These are phyloP conservation scores for Rhodotorula sp. DNA, from an alignment of 1,284 basidiomycete species.

Conservation along the genomic window DNA sequence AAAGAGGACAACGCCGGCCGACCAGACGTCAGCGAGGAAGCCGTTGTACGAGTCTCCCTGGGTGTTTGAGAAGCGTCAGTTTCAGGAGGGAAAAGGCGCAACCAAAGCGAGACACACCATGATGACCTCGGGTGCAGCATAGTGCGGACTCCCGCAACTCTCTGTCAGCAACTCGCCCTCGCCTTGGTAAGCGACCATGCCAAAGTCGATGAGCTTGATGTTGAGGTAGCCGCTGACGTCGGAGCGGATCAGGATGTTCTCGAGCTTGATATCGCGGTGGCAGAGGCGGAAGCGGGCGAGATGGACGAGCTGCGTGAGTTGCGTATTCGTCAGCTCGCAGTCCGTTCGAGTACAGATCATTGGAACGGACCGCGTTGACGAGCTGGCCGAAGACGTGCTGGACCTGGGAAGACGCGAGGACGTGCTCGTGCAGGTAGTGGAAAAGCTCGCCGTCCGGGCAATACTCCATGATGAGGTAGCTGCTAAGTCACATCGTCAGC, in stretches of 20 bases:
- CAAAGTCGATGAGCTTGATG: constrained; percentile 51
- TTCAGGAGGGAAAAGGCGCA: no score
- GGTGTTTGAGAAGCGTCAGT: neutral
- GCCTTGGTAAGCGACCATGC: constrained; percentile 49
- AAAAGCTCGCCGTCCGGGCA: constrained; percentile 50
- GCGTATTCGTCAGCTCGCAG: constrained; percentile 12
- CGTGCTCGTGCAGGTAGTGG: constrained; percentile 47
- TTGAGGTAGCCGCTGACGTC: constrained; percentile 33
- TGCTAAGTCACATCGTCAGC: neutral
- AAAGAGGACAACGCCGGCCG: constrained; percentile 50
- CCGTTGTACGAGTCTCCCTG: constrained; percentile 47
- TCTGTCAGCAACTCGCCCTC: constrained; percentile 48
- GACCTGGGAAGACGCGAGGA: constrained; percentile 41
- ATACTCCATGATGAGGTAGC: constrained; percentile 49
- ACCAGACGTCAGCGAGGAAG: constrained; percentile 49
- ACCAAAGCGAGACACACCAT: constrained; percentile 29
- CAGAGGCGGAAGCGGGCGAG: constrained; percentile 39
- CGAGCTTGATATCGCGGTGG: constrained; percentile 50
- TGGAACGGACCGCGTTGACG: constrained; percentile 48
- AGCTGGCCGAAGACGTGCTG: constrained; percentile 49
- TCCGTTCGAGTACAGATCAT: neutral
- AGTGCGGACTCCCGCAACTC: constrained; percentile 51
- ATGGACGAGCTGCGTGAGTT: constrained; percentile 23
- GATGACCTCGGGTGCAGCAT: constrained; percentile 51
- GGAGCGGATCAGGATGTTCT: constrained; percentile 48